phyloP scores from a whole-genome alignment of 2,329 filamentous ascomycete species.

The Clonostachys byssicola region DNA sequence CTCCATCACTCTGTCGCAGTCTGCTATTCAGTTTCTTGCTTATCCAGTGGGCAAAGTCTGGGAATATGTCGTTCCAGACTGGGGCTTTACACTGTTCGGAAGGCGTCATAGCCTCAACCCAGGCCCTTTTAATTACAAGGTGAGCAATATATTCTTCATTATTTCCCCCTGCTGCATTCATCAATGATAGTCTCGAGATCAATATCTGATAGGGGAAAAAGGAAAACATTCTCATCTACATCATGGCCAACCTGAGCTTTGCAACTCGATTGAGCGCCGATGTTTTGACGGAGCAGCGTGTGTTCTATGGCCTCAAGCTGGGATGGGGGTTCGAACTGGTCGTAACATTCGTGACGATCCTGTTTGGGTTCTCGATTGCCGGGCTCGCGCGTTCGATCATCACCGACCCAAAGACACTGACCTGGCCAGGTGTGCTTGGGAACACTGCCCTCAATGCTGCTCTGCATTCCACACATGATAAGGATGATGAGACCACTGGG shows the following conservation, averaged over 20 bases:
- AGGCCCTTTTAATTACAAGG: constrained; percentile 40
- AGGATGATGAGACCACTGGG: no score
- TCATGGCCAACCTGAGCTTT: constrained; percentile 46
- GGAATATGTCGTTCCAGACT: constrained; percentile 20
- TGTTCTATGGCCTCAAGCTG: no score
- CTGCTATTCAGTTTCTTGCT: constrained; percentile 49
- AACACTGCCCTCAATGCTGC: constrained; percentile 42
- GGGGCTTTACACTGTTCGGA: constrained; percentile 29
- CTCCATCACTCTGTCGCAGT: constrained; percentile 39
- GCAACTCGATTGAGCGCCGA: no score
- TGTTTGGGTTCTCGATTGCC: no score
- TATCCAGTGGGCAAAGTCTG: constrained; percentile 35
- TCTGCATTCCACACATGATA: constrained; percentile 21
- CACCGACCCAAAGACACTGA: constrained; percentile 1
- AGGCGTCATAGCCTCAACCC: constrained; percentile 42
- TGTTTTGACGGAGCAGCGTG: no score
- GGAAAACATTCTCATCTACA: constrained; percentile 55
- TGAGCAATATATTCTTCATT: no score
- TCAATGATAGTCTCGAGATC: no score
- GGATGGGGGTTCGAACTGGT: no score
- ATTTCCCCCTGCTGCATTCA: no score
- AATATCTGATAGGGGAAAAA: constrained; percentile 25
- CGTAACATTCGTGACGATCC: no score
- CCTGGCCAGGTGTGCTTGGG: constrained; percentile 47
- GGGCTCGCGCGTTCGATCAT: no score